Percentiles rank a stretch among this genome's conserved stretches.
phyloP scores from a whole-genome alignment of 164 flowering plant genomes.

The Sedum album region DNA sequence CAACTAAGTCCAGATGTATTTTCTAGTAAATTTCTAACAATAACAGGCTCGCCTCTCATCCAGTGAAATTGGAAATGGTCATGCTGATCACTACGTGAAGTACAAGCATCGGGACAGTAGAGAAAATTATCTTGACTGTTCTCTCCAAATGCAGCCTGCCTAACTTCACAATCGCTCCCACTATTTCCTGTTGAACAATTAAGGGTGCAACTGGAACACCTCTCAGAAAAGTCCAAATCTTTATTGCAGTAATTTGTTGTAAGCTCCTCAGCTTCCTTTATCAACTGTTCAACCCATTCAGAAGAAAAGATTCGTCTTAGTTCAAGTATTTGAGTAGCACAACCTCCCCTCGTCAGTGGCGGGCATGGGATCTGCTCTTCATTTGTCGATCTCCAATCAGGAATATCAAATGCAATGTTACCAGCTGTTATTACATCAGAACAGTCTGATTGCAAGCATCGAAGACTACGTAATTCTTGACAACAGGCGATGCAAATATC shows the following conservation, averaged over 20 bases:
- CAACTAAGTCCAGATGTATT: slow-evolving; percentile 70
- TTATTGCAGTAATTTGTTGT: slow-evolving; percentile 6
- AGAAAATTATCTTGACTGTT: slow-evolving; percentile 49
- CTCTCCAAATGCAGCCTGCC: slow-evolving; percentile 57
- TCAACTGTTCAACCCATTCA: slow-evolving; percentile 30
- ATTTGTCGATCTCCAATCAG: slow-evolving; percentile 30
- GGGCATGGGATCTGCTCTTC: slow-evolving; percentile 55
- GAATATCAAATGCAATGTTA: no score
- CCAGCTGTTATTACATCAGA: no score
- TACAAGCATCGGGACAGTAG: slow-evolving; percentile 54
- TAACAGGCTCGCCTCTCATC: slow-evolving; percentile 76
- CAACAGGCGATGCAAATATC: slow-evolving; percentile 65
- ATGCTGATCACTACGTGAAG: slow-evolving; percentile 32
- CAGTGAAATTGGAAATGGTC: slow-evolving; percentile 85
- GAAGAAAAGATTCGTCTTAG: slow-evolving; percentile 21
- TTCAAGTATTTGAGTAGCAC: slow-evolving; percentile 35
- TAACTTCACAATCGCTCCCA: slow-evolving; percentile 7
- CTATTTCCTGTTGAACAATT: slow-evolving; percentile 22
- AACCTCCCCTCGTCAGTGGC: slow-evolving; percentile 29
- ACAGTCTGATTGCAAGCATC: slow-evolving; percentile 19
- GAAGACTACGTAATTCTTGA: slow-evolving; percentile 45
- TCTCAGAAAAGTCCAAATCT: slow-evolving; percentile 11
- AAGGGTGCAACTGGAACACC: slow-evolving; percentile 1
- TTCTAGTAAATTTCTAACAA: slow-evolving; percentile 71
- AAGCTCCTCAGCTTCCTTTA: slow-evolving; percentile 38